Evolutionary conservation across 148 eudicot species (phyloP).

Genomic region (Simmondsia chinensis): DNA sequence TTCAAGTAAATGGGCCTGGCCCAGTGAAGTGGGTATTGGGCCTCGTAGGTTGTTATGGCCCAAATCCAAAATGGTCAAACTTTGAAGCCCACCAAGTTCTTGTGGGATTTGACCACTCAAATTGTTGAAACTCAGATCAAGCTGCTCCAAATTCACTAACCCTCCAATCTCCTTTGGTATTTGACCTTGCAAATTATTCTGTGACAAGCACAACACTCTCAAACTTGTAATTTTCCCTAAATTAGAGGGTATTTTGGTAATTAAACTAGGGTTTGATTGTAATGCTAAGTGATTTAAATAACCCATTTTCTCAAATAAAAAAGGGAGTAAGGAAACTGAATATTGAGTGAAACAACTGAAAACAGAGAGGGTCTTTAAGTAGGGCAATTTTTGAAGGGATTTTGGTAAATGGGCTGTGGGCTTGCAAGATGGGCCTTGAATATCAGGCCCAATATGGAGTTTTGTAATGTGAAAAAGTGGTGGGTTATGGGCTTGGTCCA

Average conservation of each 20-base stretch:
- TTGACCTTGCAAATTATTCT: conserved; percentile 29
- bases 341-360: conserved; percentile 30
- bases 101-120: conserved; percentile 32
- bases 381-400: conserved; percentile 34
- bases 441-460: conserved; percentile 38
- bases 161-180: conserved; percentile 32
- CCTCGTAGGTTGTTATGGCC: conserved; percentile 30
- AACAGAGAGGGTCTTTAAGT: conserved; percentile 33
- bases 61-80: conserved; percentile 33
- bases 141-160: conserved; percentile 31
- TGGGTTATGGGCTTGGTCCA: conserved; percentile 12
- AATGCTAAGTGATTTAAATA: conserved; percentile 31
- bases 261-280: conserved; percentile 29
- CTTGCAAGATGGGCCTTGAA: conserved; percentile 37
- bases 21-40: conserved; percentile 19
- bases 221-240: conserved; percentile 16
- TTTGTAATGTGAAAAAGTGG: conserved; percentile 35
- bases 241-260: conserved; percentile 23
- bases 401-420: conserved; percentile 16
- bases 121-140: conserved; percentile 39
- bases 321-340: conserved; percentile 12
- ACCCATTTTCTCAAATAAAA: conserved; percentile 12
- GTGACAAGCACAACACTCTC: conserved; percentile 22
- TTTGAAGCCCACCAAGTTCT: conserved; percentile 25
- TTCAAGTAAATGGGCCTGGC: conserved; percentile 26